These are phyloP conservation scores for Aspergillus aculeatus DNA, from an alignment of 2,329 filamentous ascomycete species.

Conservation along the genomic window DNA sequence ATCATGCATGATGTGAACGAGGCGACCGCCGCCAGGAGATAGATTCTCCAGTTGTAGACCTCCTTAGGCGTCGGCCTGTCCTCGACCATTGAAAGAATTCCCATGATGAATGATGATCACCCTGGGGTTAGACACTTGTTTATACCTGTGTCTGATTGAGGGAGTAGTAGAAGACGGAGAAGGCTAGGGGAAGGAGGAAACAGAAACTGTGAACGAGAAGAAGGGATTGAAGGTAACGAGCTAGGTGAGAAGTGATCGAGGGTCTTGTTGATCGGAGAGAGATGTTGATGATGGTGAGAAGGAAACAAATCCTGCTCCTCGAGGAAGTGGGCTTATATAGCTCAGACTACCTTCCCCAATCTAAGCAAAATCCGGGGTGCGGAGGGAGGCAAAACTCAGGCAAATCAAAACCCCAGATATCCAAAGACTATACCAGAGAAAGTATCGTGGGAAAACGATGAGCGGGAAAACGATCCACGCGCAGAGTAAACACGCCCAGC, in stretches of 20 bases:
- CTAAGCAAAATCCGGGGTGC: constrained; percentile 1
- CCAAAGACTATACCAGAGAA: neutral
- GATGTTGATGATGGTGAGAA: neutral
- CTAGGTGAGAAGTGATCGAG: neutral
- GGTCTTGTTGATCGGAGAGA: neutral
- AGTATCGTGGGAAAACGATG: constrained; percentile 1
- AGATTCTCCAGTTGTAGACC: constrained; percentile 62
- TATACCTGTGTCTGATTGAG: neutral
- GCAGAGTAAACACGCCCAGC: neutral
- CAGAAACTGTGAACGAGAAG: neutral
- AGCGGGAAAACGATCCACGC: neutral
- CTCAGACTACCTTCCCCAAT: neutral
- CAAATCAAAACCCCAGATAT: constrained; percentile 7
- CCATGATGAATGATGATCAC: constrained; percentile 30
- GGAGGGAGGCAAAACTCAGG: neutral
- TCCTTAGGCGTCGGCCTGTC: constrained; percentile 55
- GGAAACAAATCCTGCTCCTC: neutral
- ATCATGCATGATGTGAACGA: constrained; percentile 61
- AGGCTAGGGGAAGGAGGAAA: neutral
- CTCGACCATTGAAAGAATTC: constrained; percentile 42
- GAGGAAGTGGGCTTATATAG: constrained; percentile 2
- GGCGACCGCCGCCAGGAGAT: constrained; percentile 54
- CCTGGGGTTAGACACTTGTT: neutral
- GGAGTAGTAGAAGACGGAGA: neutral
- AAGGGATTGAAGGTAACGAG: neutral